Base-by-base conservation (phyloP, 768 basidiomycete species). In the Flagelloscypha sp. region DNA sequence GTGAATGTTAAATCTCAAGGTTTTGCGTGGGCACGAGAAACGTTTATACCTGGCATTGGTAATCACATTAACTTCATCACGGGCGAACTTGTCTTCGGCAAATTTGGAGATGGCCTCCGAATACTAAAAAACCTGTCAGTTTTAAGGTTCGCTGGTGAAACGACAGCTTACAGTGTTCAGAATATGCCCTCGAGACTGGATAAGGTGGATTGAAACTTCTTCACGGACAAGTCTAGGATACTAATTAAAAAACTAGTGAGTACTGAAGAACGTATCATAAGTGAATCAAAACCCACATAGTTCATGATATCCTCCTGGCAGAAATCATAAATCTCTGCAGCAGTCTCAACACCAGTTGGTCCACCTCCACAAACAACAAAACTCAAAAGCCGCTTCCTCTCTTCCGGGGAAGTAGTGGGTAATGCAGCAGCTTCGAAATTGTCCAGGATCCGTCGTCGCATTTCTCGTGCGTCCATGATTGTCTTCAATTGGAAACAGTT, bases 41-140 rank as follows among this genome's bases (percentile, higher is more conserved):
- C n/a, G n/a, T n/a, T 50, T 59, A 24, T 41, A 79, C 79, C 88
- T 75, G 17, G 93, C 87, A 43, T 76, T 84, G n/a, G 86, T 85
- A 41, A 97, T 66, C 13, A 97, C 72, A 50, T 90, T 67, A 25
- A 98, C 84, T 15, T 71, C 66, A 45, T 86, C 84, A 34, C 90
- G 74, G 19, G 69, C 61, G 58, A 99, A 97, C 57, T 88, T 85
- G 37, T 74, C 67, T 75, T 99, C 95, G 1, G 90, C 95, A 56
- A 88, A 99, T 44, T 84, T 76, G n/a, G 90, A 95, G 44, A 99
- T 99, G 27, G 78, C 84, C 55, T 97, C 89, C 1, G 90, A 87
- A 62, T 99, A 99, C 81, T 87, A 23, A 13, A 17, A 30, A 9
- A 12, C 9, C 27, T 17, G 15, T 18, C 22, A 21, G 13, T 27